Conservation (phyloP, 345 rosid species). For the Salix viminalis region DNA sequence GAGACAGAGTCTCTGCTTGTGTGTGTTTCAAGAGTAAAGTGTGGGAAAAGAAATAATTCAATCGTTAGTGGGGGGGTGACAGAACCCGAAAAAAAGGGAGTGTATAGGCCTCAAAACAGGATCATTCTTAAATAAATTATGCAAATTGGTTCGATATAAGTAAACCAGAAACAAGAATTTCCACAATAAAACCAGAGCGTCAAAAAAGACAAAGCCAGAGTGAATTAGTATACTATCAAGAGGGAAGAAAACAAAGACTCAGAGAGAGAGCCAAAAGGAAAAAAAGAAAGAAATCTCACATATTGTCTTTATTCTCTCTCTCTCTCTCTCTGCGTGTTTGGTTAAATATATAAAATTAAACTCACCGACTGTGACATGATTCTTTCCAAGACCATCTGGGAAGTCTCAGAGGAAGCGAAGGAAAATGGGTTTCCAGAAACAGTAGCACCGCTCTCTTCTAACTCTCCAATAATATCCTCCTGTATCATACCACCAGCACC, state of each 20-base stretch:
- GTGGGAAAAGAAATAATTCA: background rate
- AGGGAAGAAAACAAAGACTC: background rate
- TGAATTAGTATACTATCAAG: background rate
- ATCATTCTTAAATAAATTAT: background rate
- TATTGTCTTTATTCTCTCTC: background rate
- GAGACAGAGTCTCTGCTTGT: background rate
- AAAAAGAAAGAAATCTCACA: background rate
- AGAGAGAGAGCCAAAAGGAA: background rate
- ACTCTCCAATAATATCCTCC: slow-evolving; percentile 63
- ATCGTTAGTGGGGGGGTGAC: background rate
- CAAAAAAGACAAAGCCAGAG: slow-evolving; percentile 3
- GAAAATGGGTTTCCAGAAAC: slow-evolving; percentile 60
- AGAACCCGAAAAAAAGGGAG: background rate
- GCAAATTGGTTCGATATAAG: slow-evolving; percentile 1
- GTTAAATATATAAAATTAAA: background rate
- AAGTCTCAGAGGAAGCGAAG: slow-evolving; percentile 90
- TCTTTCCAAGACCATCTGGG: slow-evolving; percentile 96
- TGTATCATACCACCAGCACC: slow-evolving; percentile 36
- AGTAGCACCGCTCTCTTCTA: slow-evolving; percentile 47
- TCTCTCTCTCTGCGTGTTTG: background rate
- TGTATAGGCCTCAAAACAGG: background rate
- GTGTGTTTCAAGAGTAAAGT: background rate
- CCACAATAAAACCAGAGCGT: background rate
- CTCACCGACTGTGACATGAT: slow-evolving; percentile 99
- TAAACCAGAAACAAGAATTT: background rate